A percentile compares a stretch with the other conserved stretches of the same genome.
Conservation (phyloP, 305 asterid species). For the Rubia peregrina region DNA sequence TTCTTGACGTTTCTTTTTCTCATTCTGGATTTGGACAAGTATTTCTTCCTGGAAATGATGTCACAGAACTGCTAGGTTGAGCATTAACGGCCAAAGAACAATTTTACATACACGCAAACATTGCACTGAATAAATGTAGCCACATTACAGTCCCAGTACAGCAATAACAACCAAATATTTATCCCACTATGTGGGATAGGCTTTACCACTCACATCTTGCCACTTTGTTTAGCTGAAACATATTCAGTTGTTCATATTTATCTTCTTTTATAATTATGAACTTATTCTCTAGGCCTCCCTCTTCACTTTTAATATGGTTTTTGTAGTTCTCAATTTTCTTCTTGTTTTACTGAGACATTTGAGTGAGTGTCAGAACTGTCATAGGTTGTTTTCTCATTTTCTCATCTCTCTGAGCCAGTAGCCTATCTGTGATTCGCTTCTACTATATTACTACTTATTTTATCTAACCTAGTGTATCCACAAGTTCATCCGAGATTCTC, state of each 20-base stretch:
- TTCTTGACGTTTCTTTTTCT: slow-evolving; percentile 47
- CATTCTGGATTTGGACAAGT: slow-evolving; percentile 27
- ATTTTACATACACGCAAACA: neutral
- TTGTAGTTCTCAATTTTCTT: no score
- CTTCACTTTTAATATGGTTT: neutral
- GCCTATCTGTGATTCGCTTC: no score
- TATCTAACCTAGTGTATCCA: no score
- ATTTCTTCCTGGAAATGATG: slow-evolving; percentile 60
- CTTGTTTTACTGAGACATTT: no score
- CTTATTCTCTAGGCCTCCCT: neutral
- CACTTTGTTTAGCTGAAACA: neutral
- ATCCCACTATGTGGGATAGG: neutral
- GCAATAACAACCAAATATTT: neutral
- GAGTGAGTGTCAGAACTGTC: neutral
- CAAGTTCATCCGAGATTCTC: no score
- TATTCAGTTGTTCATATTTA: slow-evolving; percentile 1
- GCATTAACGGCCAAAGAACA: slow-evolving; percentile 7
- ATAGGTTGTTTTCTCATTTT: neutral
- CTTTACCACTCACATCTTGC: neutral
- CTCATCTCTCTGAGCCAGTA: neutral
- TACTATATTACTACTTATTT: no score
- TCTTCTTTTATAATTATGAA: neutral
- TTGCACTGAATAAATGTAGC: neutral
- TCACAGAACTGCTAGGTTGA: slow-evolving; percentile 21
- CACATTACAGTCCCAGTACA: neutral